Evolutionary conservation across 2,329 filamentous ascomycete genomes (phyloP), one percentile per base, ranked within the genome.

Genomic region (Cladosporium sp.): DNA sequence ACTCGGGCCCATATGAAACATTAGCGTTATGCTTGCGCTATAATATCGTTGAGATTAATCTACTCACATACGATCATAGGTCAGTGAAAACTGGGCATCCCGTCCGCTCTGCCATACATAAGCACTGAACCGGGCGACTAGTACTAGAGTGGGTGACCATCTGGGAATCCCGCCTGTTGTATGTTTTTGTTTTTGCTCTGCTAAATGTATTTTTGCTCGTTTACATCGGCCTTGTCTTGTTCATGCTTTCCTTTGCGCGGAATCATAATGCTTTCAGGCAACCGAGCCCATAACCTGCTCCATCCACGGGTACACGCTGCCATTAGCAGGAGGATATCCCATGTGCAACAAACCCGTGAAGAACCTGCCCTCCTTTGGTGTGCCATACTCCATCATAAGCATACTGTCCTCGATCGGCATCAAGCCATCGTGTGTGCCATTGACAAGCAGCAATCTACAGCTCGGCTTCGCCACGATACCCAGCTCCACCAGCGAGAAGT

Each of bases 341-440:
- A 90, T 90, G 70, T 90, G 88, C 68, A 88, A 73, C 34, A 85
- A 79, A 0, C 84, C 84, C 0, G 83, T 78, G 67, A 89, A 88
- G 76, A 90, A 88, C 58, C 88, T 81, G 13, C 82, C 86, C 76
- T 90, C 88, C 78, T 91, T 91, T 14, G 86, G 86, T 34, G 80
- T 82, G 2, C 88, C 88, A 69, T 89, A 83, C 74, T 89, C 86
- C 69, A 89, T 85, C 63, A 90, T 77, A 60, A 90, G 77, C 78
- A 88, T 84, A 16, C 82, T 88, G 72, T 90, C 88, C 72, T 90
- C 88, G 65, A 90, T 88, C 0, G 88, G 88, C 81, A 89, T 89
- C 53, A 90, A 76, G 0, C 87, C 88, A 69, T 90, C 88, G 63
- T 83, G 79, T 3, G 83, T 85, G 10, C 88, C 88, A 82, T 88